Conservation (phyloP, 2,329 filamentous ascomycete species). For the Cladosporium sp. region DNA sequence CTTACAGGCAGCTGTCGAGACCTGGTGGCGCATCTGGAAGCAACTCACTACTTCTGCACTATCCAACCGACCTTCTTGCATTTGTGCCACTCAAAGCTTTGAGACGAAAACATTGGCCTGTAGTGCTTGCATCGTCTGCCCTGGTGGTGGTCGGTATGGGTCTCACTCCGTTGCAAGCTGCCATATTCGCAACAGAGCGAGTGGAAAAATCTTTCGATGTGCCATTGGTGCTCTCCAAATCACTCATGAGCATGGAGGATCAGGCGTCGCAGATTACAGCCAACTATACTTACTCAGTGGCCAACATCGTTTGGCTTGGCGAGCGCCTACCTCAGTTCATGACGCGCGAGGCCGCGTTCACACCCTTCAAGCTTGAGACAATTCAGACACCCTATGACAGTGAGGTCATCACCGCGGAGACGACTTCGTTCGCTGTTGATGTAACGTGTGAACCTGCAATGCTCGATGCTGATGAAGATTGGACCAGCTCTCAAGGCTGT, state of each 20-base stretch:
- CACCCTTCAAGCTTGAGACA: constrained; percentile 42
- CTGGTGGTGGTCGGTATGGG: constrained; percentile 57
- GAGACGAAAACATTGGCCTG: constrained; percentile 50
- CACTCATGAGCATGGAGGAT: background rate
- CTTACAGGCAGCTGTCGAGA: constrained; percentile 59
- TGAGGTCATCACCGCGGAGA: constrained; percentile 32
- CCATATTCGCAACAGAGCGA: constrained; percentile 48
- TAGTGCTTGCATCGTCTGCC: constrained; percentile 50
- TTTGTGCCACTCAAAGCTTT: constrained; percentile 46
- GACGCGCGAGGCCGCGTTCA: constrained; percentile 43
- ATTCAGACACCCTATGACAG: constrained; percentile 5
- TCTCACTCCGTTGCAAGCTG: constrained; percentile 56
- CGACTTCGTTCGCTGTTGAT: constrained; percentile 38
- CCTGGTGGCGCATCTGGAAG: constrained; percentile 43
- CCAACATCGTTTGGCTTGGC: constrained; percentile 49
- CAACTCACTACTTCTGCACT: constrained; percentile 54
- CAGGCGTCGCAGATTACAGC: constrained; percentile 36
- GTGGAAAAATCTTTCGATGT: constrained; percentile 6
- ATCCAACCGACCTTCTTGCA: constrained; percentile 53
- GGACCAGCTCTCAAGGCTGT: background rate
- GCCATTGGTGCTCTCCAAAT: background rate
- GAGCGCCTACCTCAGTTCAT: constrained; percentile 50
- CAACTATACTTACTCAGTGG: constrained; percentile 47
- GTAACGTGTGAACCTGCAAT: constrained; percentile 35
- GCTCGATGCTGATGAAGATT: constrained; percentile 30